Evolutionary conservation across 164 flowering plant species (phyloP), one percentile per base, ranked within the genome.

Genomic region (Sextonia rubra): DNA sequence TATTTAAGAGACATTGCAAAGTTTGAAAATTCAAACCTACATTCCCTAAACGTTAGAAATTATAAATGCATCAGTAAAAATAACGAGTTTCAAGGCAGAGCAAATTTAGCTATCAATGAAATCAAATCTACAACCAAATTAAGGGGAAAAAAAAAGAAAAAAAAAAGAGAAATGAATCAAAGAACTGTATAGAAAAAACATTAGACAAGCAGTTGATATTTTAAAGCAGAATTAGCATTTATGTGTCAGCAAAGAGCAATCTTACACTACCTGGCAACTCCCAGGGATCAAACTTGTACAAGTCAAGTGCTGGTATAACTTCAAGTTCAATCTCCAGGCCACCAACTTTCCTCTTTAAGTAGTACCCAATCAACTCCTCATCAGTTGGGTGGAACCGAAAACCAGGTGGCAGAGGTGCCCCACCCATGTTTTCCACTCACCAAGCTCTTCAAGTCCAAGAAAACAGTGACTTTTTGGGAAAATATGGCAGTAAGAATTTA

Each of bases 271-370:
- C 97, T 81, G 97, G 97, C 65, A 94, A 78, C 72, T 94, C 93
- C 98, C 97, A 94, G 20, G 97, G 98, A 83, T 94, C 97, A 74
- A 83, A 93, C 76, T 91, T 93, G 81, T 91, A 93, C 64, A 91
- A 78, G 58, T 91, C 97, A 47, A 92, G 76, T 56, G 77, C 92
- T 9, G 97, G 98, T 61, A 92, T 90, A 8, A 94, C 92, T 85
- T 94, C 97, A 52, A 94, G 94, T 77, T 92, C 98, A 72, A 94
- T 85, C 78, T 87, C 85, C 56, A 80, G 89, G 22, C 94, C 92
- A n/a, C 89, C 92, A 0, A 84, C 84, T 81, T 92, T 90, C 74
- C 91, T 89, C 79, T 89, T 86, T 66, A 92, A 80, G 81, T 92
- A 92, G 69, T 90, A 94, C 0, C 90, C 91, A 44, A 92, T 84